Evolutionary conservation across 345 rosid species (phyloP).

Genomic region (rapeseed (Brassica napus)): DNA sequence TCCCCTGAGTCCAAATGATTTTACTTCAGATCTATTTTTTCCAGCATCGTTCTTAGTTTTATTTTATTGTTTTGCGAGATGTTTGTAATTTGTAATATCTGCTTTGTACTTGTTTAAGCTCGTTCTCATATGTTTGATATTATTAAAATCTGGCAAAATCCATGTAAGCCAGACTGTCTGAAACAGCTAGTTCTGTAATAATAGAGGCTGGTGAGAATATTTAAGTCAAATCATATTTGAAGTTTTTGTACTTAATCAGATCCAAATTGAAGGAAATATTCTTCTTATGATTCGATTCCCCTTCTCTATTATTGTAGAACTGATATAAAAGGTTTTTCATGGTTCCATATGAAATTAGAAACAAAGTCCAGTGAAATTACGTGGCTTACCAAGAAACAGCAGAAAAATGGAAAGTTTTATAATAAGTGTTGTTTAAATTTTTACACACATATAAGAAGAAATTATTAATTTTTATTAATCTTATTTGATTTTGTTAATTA

Average conservation of each 20-base stretch:
- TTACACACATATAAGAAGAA: too few relatives aligned
- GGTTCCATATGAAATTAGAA: neutral
- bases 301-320: too few relatives aligned
- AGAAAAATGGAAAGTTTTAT: neutral
- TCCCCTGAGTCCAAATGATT: neutral
- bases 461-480: too few relatives aligned
- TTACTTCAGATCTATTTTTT: neutral
- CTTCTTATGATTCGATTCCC: neutral
- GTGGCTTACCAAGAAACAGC: neutral
- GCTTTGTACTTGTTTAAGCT: neutral
- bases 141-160: conserved; percentile 19
- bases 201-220: conserved; percentile 7
- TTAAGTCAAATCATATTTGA: neutral
- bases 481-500: too few relatives aligned
- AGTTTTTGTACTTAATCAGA: neutral
- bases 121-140: neutral
- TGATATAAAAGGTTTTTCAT: neutral
- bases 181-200: neutral
- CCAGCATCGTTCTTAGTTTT: neutral
- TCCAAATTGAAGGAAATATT: neutral
- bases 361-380: neutral
- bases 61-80: neutral
- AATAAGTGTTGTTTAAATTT: too few relatives aligned
- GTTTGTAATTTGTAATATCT: neutral
- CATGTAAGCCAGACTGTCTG: conserved; percentile 22